Evolutionary conservation across 2,329 filamentous ascomycete genomes (phyloP), one percentile per base, ranked within the genome.

Genomic region (Onygenales sp.): DNA sequence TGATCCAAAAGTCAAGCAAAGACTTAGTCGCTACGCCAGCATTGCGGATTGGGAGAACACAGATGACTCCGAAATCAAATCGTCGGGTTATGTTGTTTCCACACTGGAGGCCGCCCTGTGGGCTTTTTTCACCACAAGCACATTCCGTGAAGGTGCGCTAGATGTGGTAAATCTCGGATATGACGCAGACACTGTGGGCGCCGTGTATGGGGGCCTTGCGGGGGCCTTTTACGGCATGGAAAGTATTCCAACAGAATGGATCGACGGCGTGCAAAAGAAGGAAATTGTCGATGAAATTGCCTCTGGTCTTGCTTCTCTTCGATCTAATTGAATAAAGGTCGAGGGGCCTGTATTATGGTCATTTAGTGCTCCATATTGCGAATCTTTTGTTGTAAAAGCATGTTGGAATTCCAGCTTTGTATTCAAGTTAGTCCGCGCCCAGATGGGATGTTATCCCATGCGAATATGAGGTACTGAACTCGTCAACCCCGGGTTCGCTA

Each of bases 181-280:
- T 50, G 72, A 75, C 61, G 67, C 72, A 9, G 73, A 76, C 60
- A 74, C 72, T 1, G 70, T 72, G 9, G 72, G 68, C 13, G 72
- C 72, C 2, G 67, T 75, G 38, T 74, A 73, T 61, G 73, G 72
- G 2, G 71, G 70, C 4, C 52, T 75, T 17, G 72, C 71, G 2
- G 72, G 72, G 0, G 66, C 67, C 2, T 74, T 65, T 56, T 73
- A 74, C 62, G 72, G 68, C 2, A 47, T 64, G 36, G 67, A 66
- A 7, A 57, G 53, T 3, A 67, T 71, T 27, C 67, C 69, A 10
- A 10, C 36, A n/a, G 52, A 63, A 52, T 68, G 68, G 67, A 42
- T 65, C 27, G 54, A 58, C 2, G 59, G 58, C 2, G 59, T 70
- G 57, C 57, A 63, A 55, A 65, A 60, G 27, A 54, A 54, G 43